phyloP scores from a whole-genome alignment of 1,284 basidiomycete species.

The Irpex sp. region DNA sequence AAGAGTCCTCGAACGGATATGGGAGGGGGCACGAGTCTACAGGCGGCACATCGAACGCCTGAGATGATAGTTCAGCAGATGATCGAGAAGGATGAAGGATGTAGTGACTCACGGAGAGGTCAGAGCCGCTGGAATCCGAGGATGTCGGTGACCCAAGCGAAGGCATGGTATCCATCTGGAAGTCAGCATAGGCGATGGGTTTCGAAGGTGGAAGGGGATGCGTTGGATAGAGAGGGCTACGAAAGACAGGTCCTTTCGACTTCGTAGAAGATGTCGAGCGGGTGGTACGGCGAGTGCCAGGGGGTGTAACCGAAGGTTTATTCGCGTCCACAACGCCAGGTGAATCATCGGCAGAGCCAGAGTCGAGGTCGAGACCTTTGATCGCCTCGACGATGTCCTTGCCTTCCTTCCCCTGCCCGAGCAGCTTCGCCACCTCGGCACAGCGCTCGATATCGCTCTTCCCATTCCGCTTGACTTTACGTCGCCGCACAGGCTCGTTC shows the following conservation, averaged over 20 bases:
- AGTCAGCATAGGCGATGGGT: neutral
- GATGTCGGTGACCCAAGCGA: neutral
- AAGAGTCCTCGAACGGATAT: neutral
- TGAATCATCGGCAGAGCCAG: neutral
- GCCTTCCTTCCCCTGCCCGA: slow-evolving; percentile 11
- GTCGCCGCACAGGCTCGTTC: slow-evolving; percentile 16
- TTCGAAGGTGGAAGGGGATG: neutral
- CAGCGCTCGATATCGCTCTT: slow-evolving; percentile 16
- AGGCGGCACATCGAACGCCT: neutral
- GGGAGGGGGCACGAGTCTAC: neutral
- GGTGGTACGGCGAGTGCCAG: neutral
- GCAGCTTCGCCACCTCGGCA: slow-evolving; percentile 15
- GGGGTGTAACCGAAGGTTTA: neutral
- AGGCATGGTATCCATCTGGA: neutral
- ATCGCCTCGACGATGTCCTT: neutral
- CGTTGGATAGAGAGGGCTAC: neutral
- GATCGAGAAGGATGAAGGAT: neutral
- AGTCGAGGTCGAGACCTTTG: neutral
- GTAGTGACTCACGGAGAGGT: neutral
- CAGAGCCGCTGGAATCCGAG: neutral
- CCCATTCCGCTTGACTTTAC: slow-evolving; percentile 24
- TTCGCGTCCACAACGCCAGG: neutral
- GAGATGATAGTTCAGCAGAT: neutral
- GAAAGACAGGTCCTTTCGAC: neutral
- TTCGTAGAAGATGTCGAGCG: neutral